Conservation (phyloP, 2,329 filamentous ascomycete genomes). For the Tympanopsis confertula region DNA sequence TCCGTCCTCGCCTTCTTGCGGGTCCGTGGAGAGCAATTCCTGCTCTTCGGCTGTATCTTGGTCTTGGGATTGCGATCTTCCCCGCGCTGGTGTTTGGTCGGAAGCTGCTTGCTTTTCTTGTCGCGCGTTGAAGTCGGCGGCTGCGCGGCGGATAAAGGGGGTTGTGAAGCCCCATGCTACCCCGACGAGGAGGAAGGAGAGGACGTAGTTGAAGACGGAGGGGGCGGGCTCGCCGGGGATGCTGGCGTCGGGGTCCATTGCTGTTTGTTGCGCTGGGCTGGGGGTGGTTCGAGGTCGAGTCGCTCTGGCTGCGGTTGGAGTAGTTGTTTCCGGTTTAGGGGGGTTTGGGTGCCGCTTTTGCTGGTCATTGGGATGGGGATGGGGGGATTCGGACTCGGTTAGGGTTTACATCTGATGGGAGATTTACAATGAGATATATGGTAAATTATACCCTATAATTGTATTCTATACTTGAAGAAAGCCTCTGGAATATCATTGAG, state of each 20-base stretch:
- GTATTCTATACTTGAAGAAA: too few species aligned
- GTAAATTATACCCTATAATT: too few species aligned
- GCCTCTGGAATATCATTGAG: too few species aligned
- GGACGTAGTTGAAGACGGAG: constrained; percentile 38
- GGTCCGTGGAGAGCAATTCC: not conserved
- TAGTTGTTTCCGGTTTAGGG: too few species aligned
- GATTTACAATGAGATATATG: too few species aligned
- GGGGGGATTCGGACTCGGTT: too few species aligned
- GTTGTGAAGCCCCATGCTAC: constrained; percentile 55
- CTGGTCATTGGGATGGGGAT: too few species aligned
- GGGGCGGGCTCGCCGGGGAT: not conserved
- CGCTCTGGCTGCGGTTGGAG: too few species aligned
- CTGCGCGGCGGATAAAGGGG: constrained; percentile 53
- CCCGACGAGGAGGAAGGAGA: constrained; percentile 53
- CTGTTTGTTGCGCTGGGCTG: too few species aligned
- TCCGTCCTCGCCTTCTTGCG: not conserved
- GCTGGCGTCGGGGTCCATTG: constrained; percentile 1
- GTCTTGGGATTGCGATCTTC: not conserved
- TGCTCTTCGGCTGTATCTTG: not conserved
- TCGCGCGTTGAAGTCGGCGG: constrained; percentile 36
- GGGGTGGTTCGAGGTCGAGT: too few species aligned
- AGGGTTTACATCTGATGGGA: too few species aligned
- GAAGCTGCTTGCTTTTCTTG: not conserved
- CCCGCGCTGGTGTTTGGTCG: not conserved
- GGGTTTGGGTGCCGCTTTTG: too few species aligned